These are phyloP conservation scores for Lichtheimia ornata DNA, from an alignment of 371 early-diverging fungal genomes.

Conservation along the genomic window DNA sequence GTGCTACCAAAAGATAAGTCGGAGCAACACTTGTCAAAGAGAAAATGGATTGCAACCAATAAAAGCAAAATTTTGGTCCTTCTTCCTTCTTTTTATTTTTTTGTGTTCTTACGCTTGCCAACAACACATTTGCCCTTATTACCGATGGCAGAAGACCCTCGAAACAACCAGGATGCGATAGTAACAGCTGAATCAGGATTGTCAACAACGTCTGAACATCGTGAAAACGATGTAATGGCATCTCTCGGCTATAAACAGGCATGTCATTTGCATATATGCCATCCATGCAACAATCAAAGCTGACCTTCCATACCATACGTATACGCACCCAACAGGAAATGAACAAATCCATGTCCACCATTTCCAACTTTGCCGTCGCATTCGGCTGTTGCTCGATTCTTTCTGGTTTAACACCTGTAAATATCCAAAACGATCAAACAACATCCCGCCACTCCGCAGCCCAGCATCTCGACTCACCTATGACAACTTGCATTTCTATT, in stretches of 20 bases:
- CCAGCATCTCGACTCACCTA: neutral
- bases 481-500: neutral
- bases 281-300: neutral
- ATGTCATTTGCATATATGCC: neutral
- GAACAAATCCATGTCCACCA: slow-evolving; percentile 57
- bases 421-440: slow-evolving; percentile 1
- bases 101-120: neutral
- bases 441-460: neutral
- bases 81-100: neutral
- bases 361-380: slow-evolving; percentile 54
- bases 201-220: neutral
- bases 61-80: neutral
- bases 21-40: neutral
- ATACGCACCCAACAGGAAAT: slow-evolving; percentile 47
- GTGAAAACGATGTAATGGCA: slow-evolving; percentile 50
- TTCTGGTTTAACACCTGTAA: slow-evolving; percentile 61
- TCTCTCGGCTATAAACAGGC: slow-evolving; percentile 65
- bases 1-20: neutral
- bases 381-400: slow-evolving; percentile 64
- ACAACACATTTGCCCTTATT: neutral
- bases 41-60: neutral
- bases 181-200: slow-evolving; percentile 4
- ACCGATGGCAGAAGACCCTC: slow-evolving; percentile 1
- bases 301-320: neutral
- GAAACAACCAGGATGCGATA: neutral